Evolutionary conservation across 257 asterid species (phyloP), one percentile per base, ranked within the genome.

Genomic region (Voacanga thouarsii): DNA sequence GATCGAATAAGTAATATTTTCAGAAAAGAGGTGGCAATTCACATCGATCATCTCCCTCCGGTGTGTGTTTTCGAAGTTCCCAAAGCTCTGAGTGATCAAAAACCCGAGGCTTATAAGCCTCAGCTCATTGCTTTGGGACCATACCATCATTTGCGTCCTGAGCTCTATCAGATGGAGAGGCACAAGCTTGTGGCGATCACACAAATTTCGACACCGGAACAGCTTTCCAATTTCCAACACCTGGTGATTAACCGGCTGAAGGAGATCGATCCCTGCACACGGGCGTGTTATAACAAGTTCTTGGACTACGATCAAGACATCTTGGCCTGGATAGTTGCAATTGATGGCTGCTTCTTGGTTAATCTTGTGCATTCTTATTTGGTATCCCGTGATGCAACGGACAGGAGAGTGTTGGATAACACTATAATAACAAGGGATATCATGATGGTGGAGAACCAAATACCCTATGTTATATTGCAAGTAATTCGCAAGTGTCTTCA

Each of bases 381-480:
- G 9, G 80, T 66, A 1, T 23, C 47, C 0, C 26, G 68, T 30
- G 72, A 79, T n/a, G 4, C 75, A 26, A 53, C 44, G 18, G 78
- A 70, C 51, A 61, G 16, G 21, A 49, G 60, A 61, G 37, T 71
- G 72, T 53, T 79, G 60, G 83, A 75, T 10, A 75, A 79, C n/a
- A 79, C 79, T 1, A 72, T 79, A 11, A 14, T 86, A 16, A 70
- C 83, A 1, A 75, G 81, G 50, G 89, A 88, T 69, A 66, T 86
- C 3, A 19, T 88, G 80, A 84, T 88, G 86, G 80, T 83, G 21
- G 89, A 85, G 75, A 88, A 88, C 64, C 92, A 88, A 76, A 86
- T 88, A 43, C 92, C 86, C 0, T 57, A 56, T 23, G 3, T 83
- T 33, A 14, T 76, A 23, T n/a, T 88, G 33, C 73, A 77, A 65